Evolutionary conservation across 2,329 filamentous ascomycete species (phyloP).

Genomic region (Daldinia eschscholtzii): DNA sequence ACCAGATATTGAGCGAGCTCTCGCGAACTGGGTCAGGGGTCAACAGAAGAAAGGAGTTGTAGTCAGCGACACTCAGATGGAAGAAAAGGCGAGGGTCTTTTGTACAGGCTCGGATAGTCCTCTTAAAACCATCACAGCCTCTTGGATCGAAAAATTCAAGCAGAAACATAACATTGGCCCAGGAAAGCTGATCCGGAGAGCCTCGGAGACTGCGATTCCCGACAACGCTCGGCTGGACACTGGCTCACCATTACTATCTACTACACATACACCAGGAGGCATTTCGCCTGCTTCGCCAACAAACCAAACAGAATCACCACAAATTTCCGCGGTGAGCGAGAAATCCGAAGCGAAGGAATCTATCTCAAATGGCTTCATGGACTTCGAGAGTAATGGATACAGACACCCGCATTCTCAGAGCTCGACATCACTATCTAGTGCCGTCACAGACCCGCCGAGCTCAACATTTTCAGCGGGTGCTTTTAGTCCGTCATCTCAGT

Average conservation of each 20-base stretch:
- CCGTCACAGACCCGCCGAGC: slow-evolving; percentile 72
- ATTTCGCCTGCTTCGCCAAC: slow-evolving; percentile 81
- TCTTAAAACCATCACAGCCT: slow-evolving; percentile 76
- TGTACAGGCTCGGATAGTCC: slow-evolving; percentile 79
- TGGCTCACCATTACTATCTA: slow-evolving; percentile 66
- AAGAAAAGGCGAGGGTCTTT: slow-evolving; percentile 86
- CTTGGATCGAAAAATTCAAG: slow-evolving; percentile 96
- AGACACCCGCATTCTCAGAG: slow-evolving; percentile 75
- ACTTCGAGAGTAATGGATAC: slow-evolving; percentile 67
- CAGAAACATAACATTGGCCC: slow-evolving; percentile 77
- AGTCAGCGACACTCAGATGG: slow-evolving; percentile 83
- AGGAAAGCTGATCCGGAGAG: slow-evolving; percentile 65
- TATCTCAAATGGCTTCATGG: slow-evolving; percentile 67
- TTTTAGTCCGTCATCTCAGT: slow-evolving; percentile 79
- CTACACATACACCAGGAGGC: slow-evolving; percentile 72
- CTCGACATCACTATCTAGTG: slow-evolving; percentile 75
- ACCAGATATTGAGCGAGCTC: slow-evolving; percentile 90
- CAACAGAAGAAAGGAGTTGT: slow-evolving; percentile 80
- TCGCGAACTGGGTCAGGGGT: slow-evolving; percentile 88
- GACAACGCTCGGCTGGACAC: slow-evolving; percentile 71
- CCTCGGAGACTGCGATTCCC: slow-evolving; percentile 77
- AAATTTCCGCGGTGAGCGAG: slow-evolving; percentile 76
- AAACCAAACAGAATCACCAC: slow-evolving; percentile 70
- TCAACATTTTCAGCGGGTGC: slow-evolving; percentile 79
- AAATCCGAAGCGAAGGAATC: slow-evolving; percentile 77